phyloP scores from a whole-genome alignment of 2,329 filamentous ascomycete species.

The Venturia nashicola region DNA sequence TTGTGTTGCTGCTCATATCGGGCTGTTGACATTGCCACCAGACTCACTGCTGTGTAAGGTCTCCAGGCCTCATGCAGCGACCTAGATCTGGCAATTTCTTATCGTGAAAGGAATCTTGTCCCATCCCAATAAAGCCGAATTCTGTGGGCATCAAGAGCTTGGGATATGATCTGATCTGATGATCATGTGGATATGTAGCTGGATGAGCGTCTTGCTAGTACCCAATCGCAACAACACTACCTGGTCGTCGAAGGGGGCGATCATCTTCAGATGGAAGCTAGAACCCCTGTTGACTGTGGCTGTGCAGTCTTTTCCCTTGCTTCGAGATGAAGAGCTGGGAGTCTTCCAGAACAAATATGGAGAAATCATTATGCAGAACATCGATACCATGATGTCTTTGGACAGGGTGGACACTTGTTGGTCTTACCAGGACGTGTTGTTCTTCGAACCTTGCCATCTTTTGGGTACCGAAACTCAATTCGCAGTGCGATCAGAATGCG shows the following conservation, averaged over 20 bases:
- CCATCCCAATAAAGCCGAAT: background rate
- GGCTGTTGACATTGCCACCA: background rate
- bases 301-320: background rate
- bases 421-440: too few species aligned
- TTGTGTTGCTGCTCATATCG: background rate
- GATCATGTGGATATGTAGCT: background rate
- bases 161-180: background rate
- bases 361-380: too few species aligned
- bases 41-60: too few species aligned
- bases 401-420: too few species aligned
- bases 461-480: too few species aligned
- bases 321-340: background rate
- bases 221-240: background rate
- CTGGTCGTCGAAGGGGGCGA: background rate
- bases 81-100: background rate
- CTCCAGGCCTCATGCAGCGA: background rate
- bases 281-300: background rate
- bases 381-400: too few species aligned
- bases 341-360: background rate
- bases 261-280: background rate
- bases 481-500: too few species aligned
- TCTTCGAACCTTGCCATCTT: too few species aligned
- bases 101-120: background rate
- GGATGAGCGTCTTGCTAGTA: background rate
- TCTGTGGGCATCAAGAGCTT: background rate